Evolutionary conservation across 83 land plant genomes (phyloP), one percentile per base, ranked within the genome.

Genomic region (Thuja plicata): DNA sequence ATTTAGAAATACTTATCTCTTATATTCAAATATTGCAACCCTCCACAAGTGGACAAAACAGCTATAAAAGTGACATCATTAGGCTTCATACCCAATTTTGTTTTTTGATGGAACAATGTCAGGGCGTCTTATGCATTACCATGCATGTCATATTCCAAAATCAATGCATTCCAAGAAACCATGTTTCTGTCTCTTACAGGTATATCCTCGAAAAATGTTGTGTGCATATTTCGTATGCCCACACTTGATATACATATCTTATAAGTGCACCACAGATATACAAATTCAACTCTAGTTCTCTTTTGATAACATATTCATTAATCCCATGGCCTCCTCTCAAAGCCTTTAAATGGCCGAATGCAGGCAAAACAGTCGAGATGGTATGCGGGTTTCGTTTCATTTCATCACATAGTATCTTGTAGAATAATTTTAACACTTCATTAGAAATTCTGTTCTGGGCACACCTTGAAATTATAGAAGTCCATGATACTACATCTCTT

Each of bases 1-100:
- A n/a, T n/a, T n/a, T n/a, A n/a, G n/a, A n/a, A n/a, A n/a, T n/a
- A n/a, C n/a, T n/a, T n/a, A n/a, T n/a, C n/a, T n/a, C n/a, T n/a
- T n/a, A n/a, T n/a, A n/a, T n/a, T n/a, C n/a, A n/a, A n/a, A n/a
- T n/a, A n/a, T n/a, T n/a, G n/a, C n/a, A n/a, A n/a, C n/a, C n/a
- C n/a, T n/a, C 93, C 92, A 54, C 96, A 95, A 15, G 96, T 95
- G 88, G 92, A 92, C 70, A 95, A 86, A 81, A 95, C 87, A 2
- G 93, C 92, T n/a, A 94, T 86, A 83, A 94, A 95, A 7, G 96
- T 92, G 15, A 95, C 88, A 73, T 86, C 91, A 62, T 94, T 92
- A 32, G 95, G 96, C 57, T 77, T 66, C 6, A 89, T 84, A 21
- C 88, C 88, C n/a, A n/a, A n/a, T n/a, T n/a, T n/a, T 41, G 48